Conservation (phyloP, 2,329 filamentous ascomycete genomes). For the Huntiella moniliformis region DNA sequence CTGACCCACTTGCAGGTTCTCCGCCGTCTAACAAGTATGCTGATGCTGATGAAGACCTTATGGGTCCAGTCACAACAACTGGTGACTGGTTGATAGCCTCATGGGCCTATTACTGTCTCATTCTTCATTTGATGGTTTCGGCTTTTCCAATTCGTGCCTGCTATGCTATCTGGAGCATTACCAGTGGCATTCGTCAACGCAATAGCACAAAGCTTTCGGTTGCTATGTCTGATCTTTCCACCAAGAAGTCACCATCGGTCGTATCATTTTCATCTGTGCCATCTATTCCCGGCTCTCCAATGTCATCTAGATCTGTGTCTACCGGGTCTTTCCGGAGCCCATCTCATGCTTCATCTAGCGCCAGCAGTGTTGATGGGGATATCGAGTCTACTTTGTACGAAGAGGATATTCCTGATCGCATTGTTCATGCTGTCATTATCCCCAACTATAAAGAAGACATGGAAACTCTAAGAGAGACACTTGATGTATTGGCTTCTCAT, state of each 20-base stretch:
- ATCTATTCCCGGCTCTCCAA: background rate
- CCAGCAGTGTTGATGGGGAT: conserved; percentile 33
- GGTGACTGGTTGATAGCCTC: conserved; percentile 26
- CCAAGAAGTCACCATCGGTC: conserved; percentile 31
- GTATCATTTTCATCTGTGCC: conserved; percentile 34
- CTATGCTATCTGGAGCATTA: conserved; percentile 41
- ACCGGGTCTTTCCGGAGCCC: conserved; percentile 23
- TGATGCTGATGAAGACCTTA: conserved; percentile 21
- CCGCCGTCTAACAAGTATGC: conserved; percentile 12
- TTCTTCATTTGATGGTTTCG: conserved; percentile 46
- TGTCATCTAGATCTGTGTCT: background rate
- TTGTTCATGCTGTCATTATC: conserved; percentile 48
- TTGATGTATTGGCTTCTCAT: conserved; percentile 50
- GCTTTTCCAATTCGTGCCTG: conserved; percentile 43
- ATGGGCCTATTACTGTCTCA: conserved; percentile 45
- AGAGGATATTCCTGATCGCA: conserved; percentile 23
- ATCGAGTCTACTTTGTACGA: conserved; percentile 13
- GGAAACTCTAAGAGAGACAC: conserved; percentile 47
- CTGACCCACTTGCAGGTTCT: conserved; percentile 20
- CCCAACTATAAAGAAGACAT: conserved; percentile 60
- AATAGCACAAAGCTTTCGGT: conserved; percentile 21
- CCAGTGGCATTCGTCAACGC: conserved; percentile 28
- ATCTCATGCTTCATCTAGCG: conserved; percentile 27
- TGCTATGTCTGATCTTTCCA: conserved; percentile 28
- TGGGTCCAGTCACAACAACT: conserved; percentile 16